Conservation (phyloP, 176 grass and related monocot genomes). For the Chloris gayana region DNA sequence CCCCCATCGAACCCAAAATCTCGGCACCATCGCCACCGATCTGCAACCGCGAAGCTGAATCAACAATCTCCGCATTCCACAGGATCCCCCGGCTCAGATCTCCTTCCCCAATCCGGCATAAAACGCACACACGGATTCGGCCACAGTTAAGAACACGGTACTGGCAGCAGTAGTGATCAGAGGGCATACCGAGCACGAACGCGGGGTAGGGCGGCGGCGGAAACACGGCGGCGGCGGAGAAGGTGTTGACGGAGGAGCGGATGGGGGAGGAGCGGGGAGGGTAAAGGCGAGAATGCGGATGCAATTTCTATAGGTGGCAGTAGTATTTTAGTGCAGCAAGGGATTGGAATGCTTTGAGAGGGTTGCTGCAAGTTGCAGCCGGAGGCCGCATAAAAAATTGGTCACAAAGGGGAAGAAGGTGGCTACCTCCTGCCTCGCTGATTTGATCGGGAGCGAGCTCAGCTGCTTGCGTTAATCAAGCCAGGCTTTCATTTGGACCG, state of each 20-base stretch:
- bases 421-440: background rate
- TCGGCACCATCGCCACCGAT: background rate
- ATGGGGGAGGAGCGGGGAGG: constrained; percentile 20
- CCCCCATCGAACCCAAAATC: constrained; percentile 23
- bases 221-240: background rate
- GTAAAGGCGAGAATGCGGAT: constrained; percentile 39
- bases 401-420: background rate
- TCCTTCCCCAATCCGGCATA: background rate
- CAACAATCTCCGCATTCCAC: constrained; percentile 23
- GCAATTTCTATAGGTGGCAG: constrained; percentile 27
- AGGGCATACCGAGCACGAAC: constrained; percentile 30
- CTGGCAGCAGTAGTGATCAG: constrained; percentile 4
- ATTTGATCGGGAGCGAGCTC: background rate
- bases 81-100: constrained; percentile 23
- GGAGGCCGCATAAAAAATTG: constrained; percentile 36
- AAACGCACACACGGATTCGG: background rate
- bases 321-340: constrained; percentile 26
- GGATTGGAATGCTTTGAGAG: constrained; percentile 18
- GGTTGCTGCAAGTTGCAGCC: constrained; percentile 30
- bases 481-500: background rate
- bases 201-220: background rate
- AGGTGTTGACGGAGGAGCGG: constrained; percentile 31
- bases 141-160: background rate
- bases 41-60: background rate
- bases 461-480: background rate